Base-by-base conservation (phyloP, 306 rosid genomes). In the Datisca glomerata region DNA sequence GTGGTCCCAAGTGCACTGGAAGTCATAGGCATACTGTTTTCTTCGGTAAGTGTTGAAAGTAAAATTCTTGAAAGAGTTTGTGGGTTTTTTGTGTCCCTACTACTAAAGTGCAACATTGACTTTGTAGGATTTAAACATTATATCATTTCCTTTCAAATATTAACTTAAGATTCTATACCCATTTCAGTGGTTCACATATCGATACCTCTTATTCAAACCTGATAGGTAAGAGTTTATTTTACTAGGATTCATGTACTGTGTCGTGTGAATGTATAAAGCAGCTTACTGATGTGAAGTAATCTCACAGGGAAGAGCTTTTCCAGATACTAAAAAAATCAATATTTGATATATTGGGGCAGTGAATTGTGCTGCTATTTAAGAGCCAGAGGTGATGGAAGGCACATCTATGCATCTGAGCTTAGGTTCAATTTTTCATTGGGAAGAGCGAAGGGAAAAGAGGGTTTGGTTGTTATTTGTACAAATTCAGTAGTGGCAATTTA, bases 191-290 rank as follows among this genome's bases (percentile, higher is more conserved):
- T 87, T 87, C 55, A 33, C 60, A 45, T 82, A 83, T 60, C 97
- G 97, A n/a, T 87, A 79, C 59, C 93, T 87, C 66, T 21, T 87
- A 53, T 87, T 87, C 78, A 87, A 83, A 59, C 97, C 97, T 6
- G 70, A 87, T 41, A 46, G 96, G 96, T 87, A 60, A 76, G 74
- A 16, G 19, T 41, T 39, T 31, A 32, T 60, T 55, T 15, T 6
- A 9, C 9, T 21, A 23, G 14, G 11, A 23, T 37, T 21, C 23
- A 23, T 24, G 11, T 15, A 14, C 12, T 34, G 37, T 19, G 7
- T 4, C n/a, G 9, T 36, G 33, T 37, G 23, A 50, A 15, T 35
- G 16, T 33, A 22, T 49, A 8, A 19, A 3, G n/a, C 3, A 49
- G 29, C 21, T 19, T 32, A 17, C 31, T 32, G 8, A 13, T 21